Evolutionary conservation across 352 stramenopile species (phyloP), one percentile per base, ranked within the genome.

Genomic region (Pythium oligandrum): DNA sequence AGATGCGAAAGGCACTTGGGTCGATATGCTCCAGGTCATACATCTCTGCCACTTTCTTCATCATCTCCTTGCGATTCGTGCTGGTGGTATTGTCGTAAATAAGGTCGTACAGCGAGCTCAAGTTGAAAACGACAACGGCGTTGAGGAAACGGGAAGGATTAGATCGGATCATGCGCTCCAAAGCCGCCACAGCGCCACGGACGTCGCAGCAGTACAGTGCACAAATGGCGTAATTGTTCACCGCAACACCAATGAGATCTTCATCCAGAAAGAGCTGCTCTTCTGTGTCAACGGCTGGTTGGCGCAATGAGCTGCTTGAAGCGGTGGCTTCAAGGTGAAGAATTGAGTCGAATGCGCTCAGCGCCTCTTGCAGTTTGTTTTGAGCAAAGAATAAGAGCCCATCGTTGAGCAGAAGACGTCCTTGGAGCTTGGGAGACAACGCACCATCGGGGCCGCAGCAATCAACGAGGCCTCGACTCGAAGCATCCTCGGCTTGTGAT

Each of bases 141-240:
- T 83, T 83, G 17, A 90, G 59, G 49, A 89, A 89, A 32, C 82
- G 82, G 51, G 59, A 60, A n/a, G 79, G 82, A 48, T 89, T 76
- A 37, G 66, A 72, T 4, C 78, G 70, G 53, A 93, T 76, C 70
- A 88, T 85, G 48, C 69, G 68, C 61, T 93, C 82, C 6, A 93
- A 64, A 4, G 77, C 76, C 26, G 63, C 64, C 44, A 93, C 76
- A 5, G 82, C 82, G 32, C 73, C 74, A 37, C 83, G 77, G 40
- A 93, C 82, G 40, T 93, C 75, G 49, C 82, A 90, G 53, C 79
- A 88, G 51, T 93, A 93, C 31, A 90, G 70, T 31, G 82, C 72
- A 52, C 82, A 93, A 46, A 93, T 89, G 12, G 79, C 71, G 54
- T 83, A 88, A 51, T 93, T 90, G 70, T 90, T 93, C 57, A 88